Conservation (phyloP, 2,329 filamentous ascomycete genomes). For the Graphilbum fragrans region DNA sequence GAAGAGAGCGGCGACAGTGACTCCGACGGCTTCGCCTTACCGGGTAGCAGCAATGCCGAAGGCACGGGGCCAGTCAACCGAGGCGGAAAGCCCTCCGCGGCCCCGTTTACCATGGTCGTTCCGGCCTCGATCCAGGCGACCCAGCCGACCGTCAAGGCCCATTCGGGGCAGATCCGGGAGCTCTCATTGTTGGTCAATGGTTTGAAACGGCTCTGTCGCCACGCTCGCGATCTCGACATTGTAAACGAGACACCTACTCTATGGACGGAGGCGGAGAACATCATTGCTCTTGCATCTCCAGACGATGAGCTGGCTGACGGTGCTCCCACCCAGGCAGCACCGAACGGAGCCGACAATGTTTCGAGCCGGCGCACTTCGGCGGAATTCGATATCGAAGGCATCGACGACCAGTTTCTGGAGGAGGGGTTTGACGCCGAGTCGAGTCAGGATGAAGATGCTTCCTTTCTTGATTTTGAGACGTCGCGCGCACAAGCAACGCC, state of each 20-base stretch:
- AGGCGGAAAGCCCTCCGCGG: constrained; percentile 22
- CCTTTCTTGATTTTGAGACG: constrained; percentile 25
- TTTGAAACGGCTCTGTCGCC: constrained; percentile 62
- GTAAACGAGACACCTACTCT: constrained; percentile 46
- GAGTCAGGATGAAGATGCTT: constrained; percentile 31
- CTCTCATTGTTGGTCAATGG: constrained; percentile 73
- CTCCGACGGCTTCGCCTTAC: constrained; percentile 2
- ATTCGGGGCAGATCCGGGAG: constrained; percentile 74
- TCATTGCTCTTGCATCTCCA: constrained; percentile 71
- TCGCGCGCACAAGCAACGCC: not conserved
- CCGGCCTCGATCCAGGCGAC: constrained; percentile 70
- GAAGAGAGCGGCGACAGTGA: constrained; percentile 11
- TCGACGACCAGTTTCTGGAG: constrained; percentile 32
- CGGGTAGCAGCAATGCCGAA: not conserved
- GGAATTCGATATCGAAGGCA: constrained; percentile 26
- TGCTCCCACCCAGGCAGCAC: not conserved
- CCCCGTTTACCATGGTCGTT: constrained; percentile 49
- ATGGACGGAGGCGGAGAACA: constrained; percentile 76
- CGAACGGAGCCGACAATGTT: constrained; percentile 25
- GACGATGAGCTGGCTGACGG: constrained; percentile 38
- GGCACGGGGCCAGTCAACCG: constrained; percentile 1
- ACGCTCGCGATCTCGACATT: constrained; percentile 57
- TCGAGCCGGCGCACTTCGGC: constrained; percentile 22
- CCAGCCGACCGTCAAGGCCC: constrained; percentile 69
- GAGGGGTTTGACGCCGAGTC: constrained; percentile 34